These are phyloP conservation scores for Xylariaceae sp. DNA, from an alignment of 2,329 filamentous ascomycete genomes.

Conservation along the genomic window DNA sequence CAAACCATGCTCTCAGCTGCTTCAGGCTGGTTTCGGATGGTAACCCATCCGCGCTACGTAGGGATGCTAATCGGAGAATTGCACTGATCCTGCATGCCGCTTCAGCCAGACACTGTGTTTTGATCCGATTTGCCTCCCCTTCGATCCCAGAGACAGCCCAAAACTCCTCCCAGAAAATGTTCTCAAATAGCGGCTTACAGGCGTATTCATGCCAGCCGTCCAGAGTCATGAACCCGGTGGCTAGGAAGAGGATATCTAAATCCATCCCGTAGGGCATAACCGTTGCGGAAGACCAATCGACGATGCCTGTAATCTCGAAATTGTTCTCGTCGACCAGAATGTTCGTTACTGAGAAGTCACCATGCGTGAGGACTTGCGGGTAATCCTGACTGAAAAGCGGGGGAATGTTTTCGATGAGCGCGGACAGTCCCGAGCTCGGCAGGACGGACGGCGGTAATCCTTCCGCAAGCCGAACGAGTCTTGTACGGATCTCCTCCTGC, in stretches of 20 bases:
- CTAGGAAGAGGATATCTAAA: conserved; percentile 24
- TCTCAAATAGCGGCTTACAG: conserved; percentile 21
- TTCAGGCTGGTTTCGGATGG: too few species aligned
- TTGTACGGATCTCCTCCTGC: conserved; percentile 18
- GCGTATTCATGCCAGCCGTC: conserved; percentile 31
- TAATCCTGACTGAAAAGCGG: conserved; percentile 29
- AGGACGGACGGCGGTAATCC: conserved; percentile 3
- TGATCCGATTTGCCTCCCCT: conserved; percentile 18
- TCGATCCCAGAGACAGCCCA: conserved; percentile 25
- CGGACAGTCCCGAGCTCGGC: not conserved
- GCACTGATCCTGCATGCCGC: too few species aligned
- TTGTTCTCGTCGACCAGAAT: conserved; percentile 30
- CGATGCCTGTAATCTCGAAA: conserved; percentile 28
- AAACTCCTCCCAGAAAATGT: conserved; percentile 32
- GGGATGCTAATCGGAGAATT: too few species aligned
- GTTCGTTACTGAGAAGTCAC: conserved; percentile 31
- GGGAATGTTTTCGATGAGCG: conserved; percentile 21
- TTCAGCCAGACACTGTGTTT: conserved; percentile 22
- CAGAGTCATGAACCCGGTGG: conserved; percentile 27
- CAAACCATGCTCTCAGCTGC: too few species aligned
- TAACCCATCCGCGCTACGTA: too few species aligned
- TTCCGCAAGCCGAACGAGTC: conserved; percentile 14
- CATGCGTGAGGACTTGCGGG: conserved; percentile 31
- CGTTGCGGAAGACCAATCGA: conserved; percentile 32
- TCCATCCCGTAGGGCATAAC: conserved; percentile 25